Evolutionary conservation across 306 rosid genomes (phyloP).

Genomic region (Carpinus viminea): DNA sequence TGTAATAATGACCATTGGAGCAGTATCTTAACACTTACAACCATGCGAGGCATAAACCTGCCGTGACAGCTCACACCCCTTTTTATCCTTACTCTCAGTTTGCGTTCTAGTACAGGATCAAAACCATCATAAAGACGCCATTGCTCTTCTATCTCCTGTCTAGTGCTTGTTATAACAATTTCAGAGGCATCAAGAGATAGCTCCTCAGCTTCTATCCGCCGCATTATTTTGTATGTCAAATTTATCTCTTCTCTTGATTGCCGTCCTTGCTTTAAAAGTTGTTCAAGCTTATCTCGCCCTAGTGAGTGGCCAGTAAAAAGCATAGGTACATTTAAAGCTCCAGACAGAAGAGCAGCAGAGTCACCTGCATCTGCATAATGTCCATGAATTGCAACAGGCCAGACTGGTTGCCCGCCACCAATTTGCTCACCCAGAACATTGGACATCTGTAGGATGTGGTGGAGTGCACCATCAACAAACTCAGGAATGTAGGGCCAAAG

Average conservation of each 20-base stretch:
- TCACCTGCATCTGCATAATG: conserved; percentile 73
- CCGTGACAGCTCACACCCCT: conserved; percentile 61
- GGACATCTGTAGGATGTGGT: conserved; percentile 55
- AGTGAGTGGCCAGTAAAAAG: conserved; percentile 64
- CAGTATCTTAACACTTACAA: conserved; percentile 43
- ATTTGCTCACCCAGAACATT: conserved; percentile 59
- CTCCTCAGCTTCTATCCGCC: conserved; percentile 70
- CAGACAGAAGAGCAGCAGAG: conserved; percentile 63
- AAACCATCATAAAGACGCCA: conserved; percentile 72
- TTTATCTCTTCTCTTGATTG: conserved; percentile 62
- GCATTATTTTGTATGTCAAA: conserved; percentile 57
- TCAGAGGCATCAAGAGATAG: conserved; percentile 61
- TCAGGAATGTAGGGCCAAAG: conserved; percentile 60
- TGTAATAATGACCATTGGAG: background rate
- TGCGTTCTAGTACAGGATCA: conserved; percentile 65
- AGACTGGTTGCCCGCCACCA: conserved; percentile 50
- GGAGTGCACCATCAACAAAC: conserved; percentile 56
- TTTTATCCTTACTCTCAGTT: conserved; percentile 55
- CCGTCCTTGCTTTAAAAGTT: conserved; percentile 60
- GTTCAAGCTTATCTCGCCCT: conserved; percentile 63
- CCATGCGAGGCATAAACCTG: conserved; percentile 66
- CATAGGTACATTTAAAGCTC: conserved; percentile 61
- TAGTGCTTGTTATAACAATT: conserved; percentile 62
- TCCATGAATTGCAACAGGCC: conserved; percentile 67
- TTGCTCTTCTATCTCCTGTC: conserved; percentile 66